Base-by-base conservation (phyloP, 129 eudicot genomes). In the Centella asiatica region DNA sequence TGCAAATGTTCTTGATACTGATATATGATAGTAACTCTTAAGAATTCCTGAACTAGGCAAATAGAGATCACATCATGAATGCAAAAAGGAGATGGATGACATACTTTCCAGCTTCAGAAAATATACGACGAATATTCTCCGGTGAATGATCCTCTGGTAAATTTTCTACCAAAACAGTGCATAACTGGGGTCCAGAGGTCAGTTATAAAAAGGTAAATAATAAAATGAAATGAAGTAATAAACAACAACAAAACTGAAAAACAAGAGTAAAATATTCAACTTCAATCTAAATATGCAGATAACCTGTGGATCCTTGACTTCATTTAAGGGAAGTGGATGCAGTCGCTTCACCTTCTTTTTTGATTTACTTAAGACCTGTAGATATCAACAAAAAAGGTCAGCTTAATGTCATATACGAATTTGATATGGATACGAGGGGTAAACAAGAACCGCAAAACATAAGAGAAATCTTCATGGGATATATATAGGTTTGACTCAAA, bases 111-210 rank as follows among this genome's bases (percentile, higher is more conserved):
- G 81, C 95, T 65, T 72, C 61, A 42, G 86, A 79, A 71, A 82
- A 87, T 51, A 87, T 74, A 44, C 74, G 82, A 67, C 62, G 70
- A 65, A 92, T 75, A 73, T 92, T 92, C 75, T 82, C 86, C 44
- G 57, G 54, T 28, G 99, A 77, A 75, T 87, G 96, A 76, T 92
- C 95, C 58, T 80, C 84, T 2, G 99, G 99, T n/a, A 92, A 76
- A 82, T 92, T 92, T 74, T 87, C 99, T 54, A 92, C 96, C 66
- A 92, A 61, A 62, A 92, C 95, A 36, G 96, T 87, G 81, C 99
- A 84, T 36, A 76, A 61, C 97, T 90, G 61, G 57, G 36, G 22
- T 19, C 58, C 13, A 67, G 24, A 49, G 12, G 25, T 74, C 61
- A 74, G 44, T 54, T 54, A 9, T 53, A 12, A 39, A 15, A 34